Percentiles rank a stretch among this genome's conserved stretches.
These are phyloP conservation scores for Kappamyces sp. DNA, from an alignment of 192 early-diverging fungal genomes.

Conservation along the genomic window DNA sequence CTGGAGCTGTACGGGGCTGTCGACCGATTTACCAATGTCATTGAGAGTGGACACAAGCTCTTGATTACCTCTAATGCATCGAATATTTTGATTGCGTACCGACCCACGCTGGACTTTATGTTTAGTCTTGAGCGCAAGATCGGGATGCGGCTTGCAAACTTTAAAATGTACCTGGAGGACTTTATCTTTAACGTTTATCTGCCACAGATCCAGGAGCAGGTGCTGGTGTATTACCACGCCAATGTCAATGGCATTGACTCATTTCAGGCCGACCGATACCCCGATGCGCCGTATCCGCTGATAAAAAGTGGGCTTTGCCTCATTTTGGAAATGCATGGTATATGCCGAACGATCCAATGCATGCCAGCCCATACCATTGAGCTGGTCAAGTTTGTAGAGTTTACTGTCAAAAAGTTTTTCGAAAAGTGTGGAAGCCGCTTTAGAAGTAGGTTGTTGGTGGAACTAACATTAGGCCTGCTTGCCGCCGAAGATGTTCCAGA, in stretches of 20 bases:
- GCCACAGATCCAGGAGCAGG: conserved; percentile 78
- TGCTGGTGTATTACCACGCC: conserved; percentile 63
- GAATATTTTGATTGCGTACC: conserved; percentile 64
- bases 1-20: not conserved
- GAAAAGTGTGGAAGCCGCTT: conserved; percentile 55
- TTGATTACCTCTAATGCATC: conserved; percentile 61
- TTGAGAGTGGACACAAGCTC: conserved; percentile 42
- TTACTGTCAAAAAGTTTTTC: conserved; percentile 57
- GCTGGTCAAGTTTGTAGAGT: conserved; percentile 64
- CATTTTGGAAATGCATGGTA: conserved; percentile 53
- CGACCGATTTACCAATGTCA: not conserved
- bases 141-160: conserved; percentile 41
- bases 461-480: conserved; percentile 10
- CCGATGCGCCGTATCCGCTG: conserved; percentile 54
- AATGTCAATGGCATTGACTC: conserved; percentile 60
- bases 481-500: conserved; percentile 27
- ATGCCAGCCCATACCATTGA: conserved; percentile 70
- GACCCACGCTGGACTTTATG: conserved; percentile 62
- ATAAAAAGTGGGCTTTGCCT: conserved; percentile 62
- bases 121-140: conserved; percentile 49
- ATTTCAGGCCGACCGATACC: conserved; percentile 34
- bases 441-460: conserved; percentile 21
- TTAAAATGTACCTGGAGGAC: conserved; percentile 65
- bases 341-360: conserved; percentile 52
- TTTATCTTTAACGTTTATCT: conserved; percentile 77